Evolutionary conservation across 2,329 filamentous ascomycete genomes (phyloP).

Genomic region (Pyrenophora graminea): DNA sequence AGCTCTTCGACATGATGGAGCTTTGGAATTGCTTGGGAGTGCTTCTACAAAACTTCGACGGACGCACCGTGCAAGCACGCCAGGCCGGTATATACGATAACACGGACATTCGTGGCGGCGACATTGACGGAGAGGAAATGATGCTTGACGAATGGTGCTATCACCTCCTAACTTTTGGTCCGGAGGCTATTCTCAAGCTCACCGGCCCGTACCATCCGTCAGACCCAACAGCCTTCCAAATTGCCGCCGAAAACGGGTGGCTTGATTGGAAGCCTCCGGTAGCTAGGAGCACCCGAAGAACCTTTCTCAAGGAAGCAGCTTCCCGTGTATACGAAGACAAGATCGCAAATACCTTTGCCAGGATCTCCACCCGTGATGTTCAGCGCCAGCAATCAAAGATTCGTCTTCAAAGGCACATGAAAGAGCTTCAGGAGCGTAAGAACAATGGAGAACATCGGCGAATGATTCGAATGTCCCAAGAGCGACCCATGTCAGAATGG

Average conservation of each 20-base stretch:
- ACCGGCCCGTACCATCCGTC: slow-evolving; percentile 46
- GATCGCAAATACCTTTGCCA: slow-evolving; percentile 45
- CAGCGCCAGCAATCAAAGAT: slow-evolving; percentile 48
- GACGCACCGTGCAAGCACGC: slow-evolving; percentile 59
- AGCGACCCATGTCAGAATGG: slow-evolving; percentile 48
- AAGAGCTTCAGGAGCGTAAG: slow-evolving; percentile 48
- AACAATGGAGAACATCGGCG: slow-evolving; percentile 42
- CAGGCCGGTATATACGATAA: slow-evolving; percentile 60
- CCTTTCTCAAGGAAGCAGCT: slow-evolving; percentile 65
- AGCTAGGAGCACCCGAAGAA: slow-evolving; percentile 54
- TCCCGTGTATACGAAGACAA: slow-evolving; percentile 63
- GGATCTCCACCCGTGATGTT: slow-evolving; percentile 42
- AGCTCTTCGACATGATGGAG: slow-evolving; percentile 68
- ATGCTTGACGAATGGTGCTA: slow-evolving; percentile 65
- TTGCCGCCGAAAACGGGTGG: slow-evolving; percentile 60
- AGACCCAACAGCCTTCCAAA: slow-evolving; percentile 53
- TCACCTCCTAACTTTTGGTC: slow-evolving; percentile 64
- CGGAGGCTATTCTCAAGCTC: slow-evolving; percentile 59
- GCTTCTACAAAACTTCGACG: slow-evolving; percentile 60
- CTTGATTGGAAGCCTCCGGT: slow-evolving; percentile 59
- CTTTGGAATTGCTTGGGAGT: slow-evolving; percentile 65
- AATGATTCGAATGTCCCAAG: slow-evolving; percentile 47
- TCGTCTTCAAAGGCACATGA: slow-evolving; percentile 49
- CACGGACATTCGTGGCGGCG: slow-evolving; percentile 51
- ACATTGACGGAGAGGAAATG: slow-evolving; percentile 57